Base-by-base conservation (phyloP, 2,329 filamentous ascomycete species). In the Ceratocystis cubensis region DNA sequence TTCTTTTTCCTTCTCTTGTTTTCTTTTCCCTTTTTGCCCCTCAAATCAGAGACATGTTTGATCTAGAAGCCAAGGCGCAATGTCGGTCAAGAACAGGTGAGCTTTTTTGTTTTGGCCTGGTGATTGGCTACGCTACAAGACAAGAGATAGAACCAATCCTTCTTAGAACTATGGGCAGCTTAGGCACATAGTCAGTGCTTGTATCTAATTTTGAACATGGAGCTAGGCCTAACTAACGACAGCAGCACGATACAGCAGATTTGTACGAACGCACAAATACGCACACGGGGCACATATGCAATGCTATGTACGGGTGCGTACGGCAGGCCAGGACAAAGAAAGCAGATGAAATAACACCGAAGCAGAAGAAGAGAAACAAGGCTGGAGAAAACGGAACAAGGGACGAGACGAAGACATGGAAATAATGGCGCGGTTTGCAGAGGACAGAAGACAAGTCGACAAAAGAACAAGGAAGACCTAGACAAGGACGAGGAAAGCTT, bases 31-130 rank as follows among this genome's bases (percentile, higher is more conserved):
- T 59, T 59, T 37, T 59, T 20, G 56, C 56, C 25, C 33, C 56
- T 30, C 5, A 59, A 28, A 57, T 41, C 53, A 22, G 17, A 30
- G 53, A 17, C 28, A 57, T 13, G 30, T n/a, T 57, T 57, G 53
- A 13, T 15, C 53, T 30, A 57, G 28, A 33, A 57, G 53, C 53
- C 53, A 59, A 59, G 56, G 56, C 56, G 33, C 15, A 59, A 59
- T 59, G 56, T 59, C 56, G 56, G 56, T 59, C 56, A 59, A n/a
- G 28, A 25, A 17, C n/a, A 59, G 56, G 56, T 59, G 56, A 59
- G 56, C 56, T 37, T 30, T 57, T 57, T 30, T 57, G 56, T 37
- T 4, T 37, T 59, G 17, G 28, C 28, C 22, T 10, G 56, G 17
- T 37, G 28, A 33, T 59, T 59, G 56, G 56, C 56, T 53, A 15